Evolutionary conservation across 177 flowering plant species (phyloP), one percentile per base, ranked within the genome.

Genomic region (Vitis hybrid): DNA sequence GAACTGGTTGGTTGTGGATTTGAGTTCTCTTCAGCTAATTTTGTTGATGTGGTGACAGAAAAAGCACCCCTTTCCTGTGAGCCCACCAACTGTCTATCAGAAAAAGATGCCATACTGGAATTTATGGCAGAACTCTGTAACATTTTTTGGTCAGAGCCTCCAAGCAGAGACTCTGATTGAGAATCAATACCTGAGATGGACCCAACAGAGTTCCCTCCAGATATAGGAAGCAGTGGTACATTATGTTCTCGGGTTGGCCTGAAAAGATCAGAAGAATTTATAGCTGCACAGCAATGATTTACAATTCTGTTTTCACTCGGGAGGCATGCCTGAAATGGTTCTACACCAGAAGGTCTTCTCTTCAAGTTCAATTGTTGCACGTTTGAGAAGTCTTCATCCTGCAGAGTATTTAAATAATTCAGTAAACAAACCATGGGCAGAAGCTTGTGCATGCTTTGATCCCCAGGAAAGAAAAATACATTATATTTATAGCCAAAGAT

Each of bases 61-160:
- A 75, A 63, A 51, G 75, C 81, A 73, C 81, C 79, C 66, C 77
- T 81, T 75, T 80, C 98, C 90, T 89, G 93, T 90, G 99, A 88
- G 80, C 87, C 91, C 83, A 86, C 74, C 81, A 87, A 87, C 79
- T 79, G 79, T 76, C 85, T 77, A 85, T 95, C 94, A 90, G 96
- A 89, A 88, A 89, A 86, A 82, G 94, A 91, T 80, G 91, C 80
- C 75, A 82, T 79, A 84, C 83, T 87, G 76, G 92, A 92, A 93
- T 80, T 75, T 78, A 85, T 67, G 77, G 81, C 90, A 90, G 88
- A 86, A 84, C 78, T 85, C 83, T 84, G 83, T 81, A 85, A 85
- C 78, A 81, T 69, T 78, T 81, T 83, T 84, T 79, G 74, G 79
- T 78, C 75, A 80, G 91, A 82, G 82, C 85, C 90, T 78, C 92